Percentiles rank a stretch among this genome's conserved stretches.
Conservation (phyloP, 805 yeast species). For the Wickerhamiella kazuoi region DNA sequence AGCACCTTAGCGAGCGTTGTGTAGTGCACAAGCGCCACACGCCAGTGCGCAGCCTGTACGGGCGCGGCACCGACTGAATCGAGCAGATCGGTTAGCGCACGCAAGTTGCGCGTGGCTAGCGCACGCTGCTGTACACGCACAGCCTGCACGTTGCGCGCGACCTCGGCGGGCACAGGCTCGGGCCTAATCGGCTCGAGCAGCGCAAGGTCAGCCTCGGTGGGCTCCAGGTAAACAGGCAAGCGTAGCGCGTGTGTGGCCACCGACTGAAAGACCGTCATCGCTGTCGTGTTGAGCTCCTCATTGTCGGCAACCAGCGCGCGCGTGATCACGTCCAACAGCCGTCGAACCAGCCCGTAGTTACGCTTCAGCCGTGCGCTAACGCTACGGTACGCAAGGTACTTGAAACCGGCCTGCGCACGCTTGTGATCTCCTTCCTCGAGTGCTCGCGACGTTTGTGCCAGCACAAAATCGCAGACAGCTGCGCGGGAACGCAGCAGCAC, state of each 20-base stretch:
- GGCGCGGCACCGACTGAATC: not conserved
- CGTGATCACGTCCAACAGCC: conserved; percentile 29
- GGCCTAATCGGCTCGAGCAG: not conserved
- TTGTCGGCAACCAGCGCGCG: conserved; percentile 43
- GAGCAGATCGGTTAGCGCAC: not conserved
- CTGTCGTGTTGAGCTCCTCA: conserved; percentile 33
- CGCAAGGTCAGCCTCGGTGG: not conserved
- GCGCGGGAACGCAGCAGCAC: conserved; percentile 51
- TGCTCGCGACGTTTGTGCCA: conserved; percentile 34
- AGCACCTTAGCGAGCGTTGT: conserved; percentile 11
- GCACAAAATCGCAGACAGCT: conserved; percentile 31
- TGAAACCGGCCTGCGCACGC: conserved; percentile 45
- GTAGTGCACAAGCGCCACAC: conserved; percentile 7
- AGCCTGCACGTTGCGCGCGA: not conserved
- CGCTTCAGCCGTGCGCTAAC: conserved; percentile 40
- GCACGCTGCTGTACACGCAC: not conserved
- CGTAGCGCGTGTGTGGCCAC: not conserved
- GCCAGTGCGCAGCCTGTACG: conserved; percentile 9
- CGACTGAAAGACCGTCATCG: conserved; percentile 32
- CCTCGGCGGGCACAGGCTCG: not conserved
- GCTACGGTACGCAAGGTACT: conserved; percentile 37
- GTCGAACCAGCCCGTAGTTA: conserved; percentile 36
- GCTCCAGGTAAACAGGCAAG: not conserved
- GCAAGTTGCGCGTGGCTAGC: too few species aligned
- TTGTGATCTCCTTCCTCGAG: conserved; percentile 33